Conservation (phyloP, 257 asterid genomes). For the Orobanche coerulescens region DNA sequence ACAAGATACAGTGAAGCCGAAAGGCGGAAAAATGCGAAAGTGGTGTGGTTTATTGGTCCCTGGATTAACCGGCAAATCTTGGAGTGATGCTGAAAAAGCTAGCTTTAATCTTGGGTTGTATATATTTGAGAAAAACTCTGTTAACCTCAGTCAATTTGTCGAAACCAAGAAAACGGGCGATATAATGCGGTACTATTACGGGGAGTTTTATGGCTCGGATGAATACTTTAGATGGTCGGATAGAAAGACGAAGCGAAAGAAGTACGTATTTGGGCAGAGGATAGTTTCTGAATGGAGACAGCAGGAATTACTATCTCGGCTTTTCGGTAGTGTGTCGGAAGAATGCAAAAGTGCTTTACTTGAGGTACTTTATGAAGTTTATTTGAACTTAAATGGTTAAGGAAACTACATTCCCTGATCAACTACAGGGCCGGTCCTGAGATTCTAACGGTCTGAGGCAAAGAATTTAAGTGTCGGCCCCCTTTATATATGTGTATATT, state of each 20-base stretch:
- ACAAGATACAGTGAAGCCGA: too few relatives aligned
- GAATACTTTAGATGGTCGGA: slow-evolving; percentile 60
- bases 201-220: slow-evolving; percentile 42
- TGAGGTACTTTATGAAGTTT: slow-evolving; percentile 42
- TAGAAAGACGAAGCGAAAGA: slow-evolving; percentile 42
- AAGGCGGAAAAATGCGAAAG: slow-evolving; percentile 5
- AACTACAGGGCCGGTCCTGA: too few relatives aligned
- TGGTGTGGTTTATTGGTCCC: slow-evolving; percentile 33
- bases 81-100: slow-evolving; percentile 46
- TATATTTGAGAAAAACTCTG: slow-evolving; percentile 50
- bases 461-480: too few relatives aligned
- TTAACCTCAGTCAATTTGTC: slow-evolving; percentile 36
- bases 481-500: too few relatives aligned
- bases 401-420: not conserved
- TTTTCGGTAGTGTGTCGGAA: slow-evolving; percentile 36
- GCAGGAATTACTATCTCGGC: slow-evolving; percentile 52
- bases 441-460: too few relatives aligned
- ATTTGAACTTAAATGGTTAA: not conserved
- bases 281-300: slow-evolving; percentile 58
- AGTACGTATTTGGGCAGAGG: slow-evolving; percentile 37
- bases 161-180: slow-evolving; percentile 44
- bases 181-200: slow-evolving; percentile 48
- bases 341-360: slow-evolving; percentile 33
- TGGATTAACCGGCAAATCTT: slow-evolving; percentile 24
- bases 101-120: slow-evolving; percentile 54